Conservation (phyloP, 768 basidiomycete species). For the Hericium erinaceus region DNA sequence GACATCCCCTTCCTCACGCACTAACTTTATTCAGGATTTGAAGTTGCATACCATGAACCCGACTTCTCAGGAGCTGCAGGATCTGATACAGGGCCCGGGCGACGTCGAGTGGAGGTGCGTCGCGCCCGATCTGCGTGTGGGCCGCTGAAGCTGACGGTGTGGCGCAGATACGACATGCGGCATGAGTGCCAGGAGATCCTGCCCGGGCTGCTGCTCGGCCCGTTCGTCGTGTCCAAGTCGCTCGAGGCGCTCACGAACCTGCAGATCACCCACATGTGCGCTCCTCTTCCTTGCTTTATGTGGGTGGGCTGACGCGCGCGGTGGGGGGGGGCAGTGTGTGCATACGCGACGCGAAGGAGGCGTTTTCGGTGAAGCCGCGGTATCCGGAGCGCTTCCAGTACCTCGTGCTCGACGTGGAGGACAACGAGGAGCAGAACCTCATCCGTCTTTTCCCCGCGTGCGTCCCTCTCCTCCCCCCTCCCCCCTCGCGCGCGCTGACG, state of each 20-base stretch:
- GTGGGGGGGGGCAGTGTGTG: conserved; percentile 54
- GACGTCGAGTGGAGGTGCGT: conserved; percentile 80
- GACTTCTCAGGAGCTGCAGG: conserved; percentile 27
- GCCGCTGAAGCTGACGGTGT: not conserved
- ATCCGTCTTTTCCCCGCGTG: conserved; percentile 85
- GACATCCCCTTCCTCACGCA: no score
- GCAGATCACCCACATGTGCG: conserved; percentile 78
- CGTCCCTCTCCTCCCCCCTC: conserved; percentile 15
- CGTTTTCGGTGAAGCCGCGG: conserved; percentile 80
- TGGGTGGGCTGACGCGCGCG: not conserved
- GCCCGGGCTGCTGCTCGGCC: conserved; percentile 73
- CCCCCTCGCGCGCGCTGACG: not conserved
- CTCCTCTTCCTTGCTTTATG: conserved; percentile 1
- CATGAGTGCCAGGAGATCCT: conserved; percentile 91
- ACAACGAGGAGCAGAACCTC: conserved; percentile 91
- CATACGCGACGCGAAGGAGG: conserved; percentile 83
- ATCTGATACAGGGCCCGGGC: conserved; percentile 67
- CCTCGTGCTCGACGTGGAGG: conserved; percentile 77
- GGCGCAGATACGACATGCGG: conserved; percentile 81
- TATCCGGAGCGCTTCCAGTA: conserved; percentile 76
- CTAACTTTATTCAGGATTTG: no score
- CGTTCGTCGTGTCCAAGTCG: conserved; percentile 83
- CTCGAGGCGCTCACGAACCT: conserved; percentile 55
- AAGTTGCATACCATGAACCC: no score
- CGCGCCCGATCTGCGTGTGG: not conserved